A percentile compares a stretch with the other conserved stretches of the same genome.
phyloP scores from a whole-genome alignment of 2,329 filamentous ascomycete genomes.

The Dactylellina cionopaga region DNA sequence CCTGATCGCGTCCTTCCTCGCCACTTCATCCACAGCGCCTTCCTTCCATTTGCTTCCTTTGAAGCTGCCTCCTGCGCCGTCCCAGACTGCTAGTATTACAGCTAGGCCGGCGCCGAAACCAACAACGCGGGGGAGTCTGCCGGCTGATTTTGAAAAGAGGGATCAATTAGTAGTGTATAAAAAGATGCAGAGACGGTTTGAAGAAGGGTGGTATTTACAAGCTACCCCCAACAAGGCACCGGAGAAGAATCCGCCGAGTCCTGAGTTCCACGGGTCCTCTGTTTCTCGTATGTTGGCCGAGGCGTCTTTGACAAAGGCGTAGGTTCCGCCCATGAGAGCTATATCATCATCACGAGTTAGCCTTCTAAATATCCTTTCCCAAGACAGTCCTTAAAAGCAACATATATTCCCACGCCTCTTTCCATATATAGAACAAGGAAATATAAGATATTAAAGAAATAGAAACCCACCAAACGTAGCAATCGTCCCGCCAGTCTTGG shows the following conservation, averaged over 20 bases:
- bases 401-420: too few species aligned
- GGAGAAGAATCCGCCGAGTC: conserved; percentile 78
- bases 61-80: conserved; percentile 73
- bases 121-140: conserved; percentile 75
- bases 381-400: too few species aligned
- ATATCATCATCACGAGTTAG: conserved; percentile 54
- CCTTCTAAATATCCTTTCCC: not conserved
- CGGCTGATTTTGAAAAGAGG: conserved; percentile 57
- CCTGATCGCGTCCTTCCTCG: conserved; percentile 77
- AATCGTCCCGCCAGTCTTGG: conserved; percentile 78
- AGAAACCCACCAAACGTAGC: conserved; percentile 70
- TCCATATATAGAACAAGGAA: not conserved
- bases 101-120: conserved; percentile 73
- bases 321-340: conserved; percentile 79
- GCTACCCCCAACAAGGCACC: conserved; percentile 77
- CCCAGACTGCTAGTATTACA: conserved; percentile 70
- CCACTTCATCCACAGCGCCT: conserved; percentile 72
- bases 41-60: conserved; percentile 65
- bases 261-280: conserved; percentile 79
- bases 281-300: conserved; percentile 86
- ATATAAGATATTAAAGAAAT: not conserved
- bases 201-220: conserved; percentile 67
- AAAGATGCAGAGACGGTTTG: too few species aligned
- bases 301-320: conserved; percentile 79
- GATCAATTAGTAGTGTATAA: not conserved